A percentile compares a stretch with the other conserved stretches of the same genome.
phyloP scores from a whole-genome alignment of 768 basidiomycete genomes.

The Favolaschia claudopus region DNA sequence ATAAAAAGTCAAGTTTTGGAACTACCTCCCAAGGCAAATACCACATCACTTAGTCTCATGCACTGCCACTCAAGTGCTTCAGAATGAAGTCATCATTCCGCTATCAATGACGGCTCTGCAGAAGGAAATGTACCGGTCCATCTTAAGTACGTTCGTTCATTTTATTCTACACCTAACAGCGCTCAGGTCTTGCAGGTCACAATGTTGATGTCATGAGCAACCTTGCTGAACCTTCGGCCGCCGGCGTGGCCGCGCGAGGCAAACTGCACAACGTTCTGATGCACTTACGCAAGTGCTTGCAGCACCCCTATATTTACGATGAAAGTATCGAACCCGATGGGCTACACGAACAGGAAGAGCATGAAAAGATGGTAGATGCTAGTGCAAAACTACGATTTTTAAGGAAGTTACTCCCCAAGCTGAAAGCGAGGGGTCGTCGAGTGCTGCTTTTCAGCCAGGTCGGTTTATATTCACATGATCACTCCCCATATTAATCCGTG shows the following conservation, averaged over 20 bases:
- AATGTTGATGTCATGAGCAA: conserved; percentile 73
- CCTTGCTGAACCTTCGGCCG: conserved; percentile 54
- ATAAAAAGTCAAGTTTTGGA: conserved; percentile 93
- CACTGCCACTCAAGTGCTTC: background rate
- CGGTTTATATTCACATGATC: too few relatives aligned
- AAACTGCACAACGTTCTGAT: conserved; percentile 85
- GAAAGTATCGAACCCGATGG: conserved; percentile 80
- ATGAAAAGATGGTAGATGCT: conserved; percentile 81
- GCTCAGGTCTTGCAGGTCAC: conserved; percentile 55
- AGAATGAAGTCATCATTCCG: conserved; percentile 94
- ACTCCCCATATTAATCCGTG: too few relatives aligned
- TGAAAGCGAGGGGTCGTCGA: conserved; percentile 86
- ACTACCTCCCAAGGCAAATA: conserved; percentile 86
- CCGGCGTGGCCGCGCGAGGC: conserved; percentile 50
- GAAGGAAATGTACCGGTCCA: conserved; percentile 86
- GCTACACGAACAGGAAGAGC: conserved; percentile 63
- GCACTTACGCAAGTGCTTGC: conserved; percentile 90
- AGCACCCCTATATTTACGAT: conserved; percentile 90
- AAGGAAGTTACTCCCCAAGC: conserved; percentile 78
- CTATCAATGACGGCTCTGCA: conserved; percentile 88
- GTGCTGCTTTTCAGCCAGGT: conserved; percentile 94
- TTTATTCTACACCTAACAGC: conserved; percentile 20
- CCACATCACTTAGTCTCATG: background rate
- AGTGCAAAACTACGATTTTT: conserved; percentile 86
- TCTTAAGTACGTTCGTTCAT: conserved; percentile 74